Base-by-base conservation (phyloP, 352 stramenopile species). In the Globisporangium paddicum region DNA sequence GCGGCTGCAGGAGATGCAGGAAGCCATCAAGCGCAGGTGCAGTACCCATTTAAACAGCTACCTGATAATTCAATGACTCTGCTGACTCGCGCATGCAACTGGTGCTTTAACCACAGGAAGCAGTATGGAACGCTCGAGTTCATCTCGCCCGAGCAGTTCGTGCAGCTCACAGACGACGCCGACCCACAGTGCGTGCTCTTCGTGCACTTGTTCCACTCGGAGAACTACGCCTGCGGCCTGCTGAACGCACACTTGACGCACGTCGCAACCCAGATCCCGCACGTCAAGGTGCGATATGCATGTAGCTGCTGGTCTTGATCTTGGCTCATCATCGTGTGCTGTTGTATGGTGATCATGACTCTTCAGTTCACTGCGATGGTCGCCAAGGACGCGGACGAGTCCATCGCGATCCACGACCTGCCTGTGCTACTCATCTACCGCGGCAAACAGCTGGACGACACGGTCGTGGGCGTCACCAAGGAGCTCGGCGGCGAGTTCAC, bases 221-320 rank as follows among this genome's bases (percentile, higher is more conserved):
- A 89, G 25, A 95, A 79, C 67, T 88, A 92, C 52, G 64, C 78
- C n/a, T 95, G 85, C 32, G 48, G 60, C 1, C 63, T 92, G 26
- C 60, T 95, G 18, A 95, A 95, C 55, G 57, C 72, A 25, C 79
- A 89, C 47, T 67, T 95, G 2, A 67, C 77, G 57, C 16, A 68
- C 34, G 62, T 93, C n/a, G 80, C 79, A 46, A 53, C 48, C 19
- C 70, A 82, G n/a, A 64, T 87, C 40, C 55, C 79, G 6, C 73
- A 87, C 35, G 56, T 87, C 44, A 87, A 91, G 78, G 79, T 90
- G 16, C 32, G 3, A 53, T 34, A 11, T 14, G 10, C 11, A 13
- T 32, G 9, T 28, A 25, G 13, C 13, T 16, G 19, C 14, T 44
- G 32, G 0, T n/a, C 10, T 37, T 47, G 40, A n/a, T n/a, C n/a